These are phyloP conservation scores for Peterozyma toletana DNA, from an alignment of 805 yeast genomes.

Conservation along the genomic window DNA sequence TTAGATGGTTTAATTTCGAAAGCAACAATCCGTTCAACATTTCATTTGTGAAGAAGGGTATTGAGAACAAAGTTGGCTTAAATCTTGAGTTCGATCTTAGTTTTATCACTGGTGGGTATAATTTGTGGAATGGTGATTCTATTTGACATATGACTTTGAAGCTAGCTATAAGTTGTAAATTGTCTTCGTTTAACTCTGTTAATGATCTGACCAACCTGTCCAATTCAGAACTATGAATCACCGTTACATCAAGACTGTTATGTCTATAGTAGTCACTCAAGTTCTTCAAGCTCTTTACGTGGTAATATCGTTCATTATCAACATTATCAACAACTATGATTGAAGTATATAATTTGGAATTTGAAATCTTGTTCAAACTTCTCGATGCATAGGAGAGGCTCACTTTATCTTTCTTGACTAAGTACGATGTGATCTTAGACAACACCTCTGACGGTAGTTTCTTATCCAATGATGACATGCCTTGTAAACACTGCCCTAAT, in stretches of 20 bases:
- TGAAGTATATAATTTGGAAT: constrained; percentile 3
- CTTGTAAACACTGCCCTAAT: background rate
- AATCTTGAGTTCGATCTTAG: background rate
- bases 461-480: background rate
- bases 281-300: constrained; percentile 3
- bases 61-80: background rate
- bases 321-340: constrained; percentile 4
- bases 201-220: constrained; percentile 4
- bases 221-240: background rate
- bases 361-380: constrained; percentile 1
- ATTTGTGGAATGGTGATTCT: background rate
- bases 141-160: background rate
- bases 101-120: background rate
- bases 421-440: background rate
- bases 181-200: constrained; percentile 1
- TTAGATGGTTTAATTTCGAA: background rate
- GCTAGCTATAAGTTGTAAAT: constrained; percentile 3
- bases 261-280: constrained; percentile 1
- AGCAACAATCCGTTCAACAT: background rate
- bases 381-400: constrained; percentile 1
- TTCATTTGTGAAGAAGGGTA: background rate
- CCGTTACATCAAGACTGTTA: constrained; percentile 1
- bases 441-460: constrained; percentile 3
- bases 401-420: constrained; percentile 1
- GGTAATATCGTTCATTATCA: background rate